A percentile compares a stretch with the other conserved stretches of the same genome.
phyloP scores from a whole-genome alignment of 768 basidiomycete genomes.

The Gloeopeniophorella convolvens region DNA sequence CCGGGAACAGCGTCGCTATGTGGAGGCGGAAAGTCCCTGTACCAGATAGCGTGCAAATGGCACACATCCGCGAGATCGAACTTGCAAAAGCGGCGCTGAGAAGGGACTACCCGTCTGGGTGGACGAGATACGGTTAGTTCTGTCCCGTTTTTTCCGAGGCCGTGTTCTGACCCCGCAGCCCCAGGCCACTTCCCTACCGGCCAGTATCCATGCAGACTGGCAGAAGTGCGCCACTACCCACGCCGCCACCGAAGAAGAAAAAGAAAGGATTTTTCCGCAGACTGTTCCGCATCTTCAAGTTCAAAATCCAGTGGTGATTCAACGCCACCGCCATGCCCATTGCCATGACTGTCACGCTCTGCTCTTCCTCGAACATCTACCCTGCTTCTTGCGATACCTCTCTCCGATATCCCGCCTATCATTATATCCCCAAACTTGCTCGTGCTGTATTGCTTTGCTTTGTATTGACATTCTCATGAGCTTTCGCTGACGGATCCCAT shows the following conservation, averaged over 20 bases:
- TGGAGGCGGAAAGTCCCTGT: slow-evolving; percentile 21
- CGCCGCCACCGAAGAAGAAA: slow-evolving; percentile 13
- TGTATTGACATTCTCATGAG: slow-evolving; percentile 8
- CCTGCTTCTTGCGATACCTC: slow-evolving; percentile 3
- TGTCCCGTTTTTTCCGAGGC: neutral
- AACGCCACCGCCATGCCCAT: neutral
- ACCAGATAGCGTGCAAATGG: slow-evolving; percentile 12
- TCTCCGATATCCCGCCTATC: slow-evolving; percentile 6
- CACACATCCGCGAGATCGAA: slow-evolving; percentile 13
- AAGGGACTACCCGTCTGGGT: slow-evolving; percentile 16
- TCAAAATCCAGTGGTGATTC: slow-evolving; percentile 19
- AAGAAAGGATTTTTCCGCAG: slow-evolving; percentile 21
- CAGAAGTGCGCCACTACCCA: neutral
- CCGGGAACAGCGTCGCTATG: slow-evolving; percentile 22
- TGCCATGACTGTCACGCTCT: neutral
- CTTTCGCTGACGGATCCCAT: neutral
- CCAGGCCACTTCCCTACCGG: slow-evolving; percentile 13
- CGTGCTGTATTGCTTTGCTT: slow-evolving; percentile 12
- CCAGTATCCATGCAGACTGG: neutral
- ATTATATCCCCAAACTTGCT: slow-evolving; percentile 11
- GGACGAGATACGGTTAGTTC: slow-evolving; percentile 17
- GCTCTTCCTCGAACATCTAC: neutral
- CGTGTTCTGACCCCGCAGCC: neutral
- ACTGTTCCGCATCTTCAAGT: slow-evolving; percentile 19
- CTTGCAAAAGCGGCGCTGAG: slow-evolving; percentile 18